Base-by-base conservation (phyloP, 495 filamentous ascomycete species). In the Poronia punctata region DNA sequence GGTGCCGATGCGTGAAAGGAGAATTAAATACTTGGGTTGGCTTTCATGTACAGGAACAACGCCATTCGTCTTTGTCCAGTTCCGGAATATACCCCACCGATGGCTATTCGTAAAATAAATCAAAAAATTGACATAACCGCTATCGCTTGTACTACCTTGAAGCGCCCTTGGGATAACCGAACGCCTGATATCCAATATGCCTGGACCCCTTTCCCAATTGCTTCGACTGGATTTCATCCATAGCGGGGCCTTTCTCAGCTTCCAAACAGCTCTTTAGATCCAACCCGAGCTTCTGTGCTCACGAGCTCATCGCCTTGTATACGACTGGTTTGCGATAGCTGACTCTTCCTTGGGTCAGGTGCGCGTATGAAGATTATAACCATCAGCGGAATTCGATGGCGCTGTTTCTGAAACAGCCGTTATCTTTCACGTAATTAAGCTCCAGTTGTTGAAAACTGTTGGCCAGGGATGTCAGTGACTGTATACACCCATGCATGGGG, bases 331-430 rank as follows among this genome's bases (percentile, higher is more conserved):
- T n/a, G n/a, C n/a, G n/a, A n/a, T n/a, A n/a, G n/a, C n/a, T n/a
- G n/a, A n/a, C n/a, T n/a, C n/a, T n/a, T n/a, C n/a, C n/a, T n/a
- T n/a, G n/a, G n/a, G n/a, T n/a, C n/a, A n/a, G n/a, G n/a, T n/a
- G n/a, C n/a, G n/a, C n/a, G n/a, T n/a, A 20, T 40, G 23, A 25
- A 20, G 27, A 35, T 37, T 16, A 29, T 40, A 41, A 19, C 8
- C 12, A 43, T 84, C 69, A 99, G 65, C 90, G 80, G 67, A 97
- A 97, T 64, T 99, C 93, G 65, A 95, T 76, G 47, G 88, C 86
- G 55, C 81, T n/a, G n/a, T n/a, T n/a, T n/a, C n/a, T 80, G 55
- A 83, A 84, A 64, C 86, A 94, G 43, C 90, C 89, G 59, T 64
- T 74, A 56, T 95, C 86, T 26, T 80, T 70, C 24, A 95, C 83